These are phyloP conservation scores for Microsporum canis DNA, from an alignment of 2,329 filamentous ascomycete species.

Conservation along the genomic window DNA sequence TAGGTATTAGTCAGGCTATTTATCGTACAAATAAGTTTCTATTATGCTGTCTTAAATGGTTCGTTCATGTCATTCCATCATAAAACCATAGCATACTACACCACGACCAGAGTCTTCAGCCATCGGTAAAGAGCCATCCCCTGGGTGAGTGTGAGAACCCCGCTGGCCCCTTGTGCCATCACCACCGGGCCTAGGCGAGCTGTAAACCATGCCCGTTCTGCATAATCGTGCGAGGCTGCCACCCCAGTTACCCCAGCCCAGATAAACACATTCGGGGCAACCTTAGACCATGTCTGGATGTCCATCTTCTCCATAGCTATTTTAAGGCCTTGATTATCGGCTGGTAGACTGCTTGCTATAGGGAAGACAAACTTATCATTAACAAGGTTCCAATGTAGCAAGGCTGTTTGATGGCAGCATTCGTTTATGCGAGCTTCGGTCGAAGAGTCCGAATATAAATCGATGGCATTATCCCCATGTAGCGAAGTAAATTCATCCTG, in stretches of 20 bases:
- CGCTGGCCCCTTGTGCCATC: constrained; percentile 1
- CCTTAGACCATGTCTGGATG: constrained; percentile 2
- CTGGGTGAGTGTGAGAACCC: background rate
- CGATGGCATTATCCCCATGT: background rate
- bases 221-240: background rate
- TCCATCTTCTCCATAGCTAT: constrained; percentile 2
- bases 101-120: background rate
- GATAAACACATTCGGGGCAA: constrained; percentile 8
- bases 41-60: background rate
- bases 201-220: constrained; percentile 7
- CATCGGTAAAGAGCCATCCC: background rate
- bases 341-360: background rate
- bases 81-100: background rate
- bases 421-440: background rate
- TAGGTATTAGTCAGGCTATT: background rate
- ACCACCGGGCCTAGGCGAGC: constrained; percentile 6
- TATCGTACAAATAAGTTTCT: background rate
- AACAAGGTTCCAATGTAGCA: constrained; percentile 3
- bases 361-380: background rate
- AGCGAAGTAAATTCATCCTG: background rate
- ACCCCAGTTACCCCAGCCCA: constrained; percentile 8
- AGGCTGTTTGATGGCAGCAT: constrained; percentile 6
- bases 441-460: background rate
- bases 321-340: background rate
- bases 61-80: background rate